Conservation (phyloP, 1,139 yeast genomes). For the Meyerozyma sp. region DNA sequence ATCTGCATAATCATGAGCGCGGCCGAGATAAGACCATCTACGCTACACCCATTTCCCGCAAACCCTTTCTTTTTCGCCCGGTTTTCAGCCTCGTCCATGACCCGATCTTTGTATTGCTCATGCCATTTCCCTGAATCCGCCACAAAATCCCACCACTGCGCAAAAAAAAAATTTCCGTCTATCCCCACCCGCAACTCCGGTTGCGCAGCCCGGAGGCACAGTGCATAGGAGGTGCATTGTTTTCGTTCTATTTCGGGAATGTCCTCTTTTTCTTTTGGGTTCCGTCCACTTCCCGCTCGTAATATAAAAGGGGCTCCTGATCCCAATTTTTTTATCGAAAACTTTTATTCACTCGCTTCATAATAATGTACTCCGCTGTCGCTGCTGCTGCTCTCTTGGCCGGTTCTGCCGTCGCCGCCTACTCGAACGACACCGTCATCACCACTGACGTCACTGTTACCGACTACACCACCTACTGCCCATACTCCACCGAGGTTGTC, state of each 20-base stretch:
- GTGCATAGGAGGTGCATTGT: not conserved
- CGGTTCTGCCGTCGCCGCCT: constrained; percentile 9
- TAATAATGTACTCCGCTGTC: constrained; percentile 10
- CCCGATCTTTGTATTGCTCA: no score
- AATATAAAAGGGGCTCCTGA: constrained; percentile 2
- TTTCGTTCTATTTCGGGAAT: not conserved
- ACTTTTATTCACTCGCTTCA: constrained; percentile 6
- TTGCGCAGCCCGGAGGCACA: not conserved
- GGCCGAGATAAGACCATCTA: not conserved
- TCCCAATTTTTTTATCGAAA: not conserved
- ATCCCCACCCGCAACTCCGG: not conserved
- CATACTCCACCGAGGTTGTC: constrained; percentile 47
- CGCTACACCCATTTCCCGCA: no score
- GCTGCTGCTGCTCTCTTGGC: constrained; percentile 8
- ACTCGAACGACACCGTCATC: constrained; percentile 14
- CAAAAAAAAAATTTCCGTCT: not conserved
- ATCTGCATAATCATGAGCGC: not conserved
- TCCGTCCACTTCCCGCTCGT: not conserved
- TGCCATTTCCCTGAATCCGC: not conserved
- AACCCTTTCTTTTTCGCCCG: no score
- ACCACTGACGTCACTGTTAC: constrained; percentile 40
- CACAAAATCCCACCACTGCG: not conserved
- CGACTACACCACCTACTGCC: constrained; percentile 56
- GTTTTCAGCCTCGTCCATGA: no score
- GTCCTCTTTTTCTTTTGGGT: not conserved